Conservation (phyloP, 129 eudicot species). For the Smallanthus sonchifolius region DNA sequence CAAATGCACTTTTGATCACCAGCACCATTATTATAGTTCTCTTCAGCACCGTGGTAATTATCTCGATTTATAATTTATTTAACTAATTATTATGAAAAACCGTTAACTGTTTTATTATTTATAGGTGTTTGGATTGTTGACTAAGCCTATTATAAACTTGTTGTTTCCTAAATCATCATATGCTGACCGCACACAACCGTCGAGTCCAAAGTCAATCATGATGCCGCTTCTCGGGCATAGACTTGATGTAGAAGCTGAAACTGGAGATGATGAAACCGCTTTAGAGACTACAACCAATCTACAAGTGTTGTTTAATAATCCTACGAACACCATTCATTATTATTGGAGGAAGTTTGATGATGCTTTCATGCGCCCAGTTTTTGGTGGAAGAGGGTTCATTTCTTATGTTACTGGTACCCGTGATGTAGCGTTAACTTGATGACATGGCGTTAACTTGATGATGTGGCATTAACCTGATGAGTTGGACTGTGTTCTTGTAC, state of each 20-base stretch:
- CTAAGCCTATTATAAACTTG: constrained; percentile 54
- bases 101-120: not conserved
- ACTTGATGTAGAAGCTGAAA: constrained; percentile 30
- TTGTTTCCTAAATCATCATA: constrained; percentile 36
- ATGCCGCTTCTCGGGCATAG: constrained; percentile 43
- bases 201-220: constrained; percentile 48
- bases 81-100: not conserved
- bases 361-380: constrained; percentile 66
- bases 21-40: constrained; percentile 82
- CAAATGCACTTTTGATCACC: constrained; percentile 77
- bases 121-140: constrained; percentile 78
- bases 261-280: not conserved
- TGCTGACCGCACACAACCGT: constrained; percentile 32
- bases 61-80: not conserved
- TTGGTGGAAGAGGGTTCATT: constrained; percentile 66
- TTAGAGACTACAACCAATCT: constrained; percentile 30
- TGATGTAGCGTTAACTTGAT: constrained; percentile 15
- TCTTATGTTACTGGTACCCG: constrained; percentile 33
- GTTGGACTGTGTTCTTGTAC: not conserved
- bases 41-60: constrained; percentile 80
- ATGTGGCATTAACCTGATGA: not conserved
- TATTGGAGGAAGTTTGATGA: constrained; percentile 76
- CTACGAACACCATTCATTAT: constrained; percentile 54
- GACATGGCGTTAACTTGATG: not conserved
- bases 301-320: constrained; percentile 41